These are phyloP conservation scores for Henckelia pumila DNA, from an alignment of 257 asterid species.

Conservation along the genomic window DNA sequence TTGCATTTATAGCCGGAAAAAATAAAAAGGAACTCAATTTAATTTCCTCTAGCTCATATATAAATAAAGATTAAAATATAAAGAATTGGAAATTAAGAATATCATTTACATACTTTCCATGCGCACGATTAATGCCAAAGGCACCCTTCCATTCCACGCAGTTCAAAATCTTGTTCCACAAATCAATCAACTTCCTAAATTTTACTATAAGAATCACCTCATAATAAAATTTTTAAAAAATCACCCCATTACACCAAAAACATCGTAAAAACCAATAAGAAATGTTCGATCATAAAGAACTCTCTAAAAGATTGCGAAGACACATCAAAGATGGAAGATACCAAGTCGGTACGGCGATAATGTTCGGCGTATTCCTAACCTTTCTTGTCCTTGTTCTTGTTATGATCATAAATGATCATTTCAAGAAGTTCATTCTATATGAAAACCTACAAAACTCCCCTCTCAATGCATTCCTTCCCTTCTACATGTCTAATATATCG, in stretches of 20 bases:
- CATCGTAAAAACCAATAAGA: background rate
- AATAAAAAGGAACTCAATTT: too few relatives aligned
- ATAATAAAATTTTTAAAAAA: background rate
- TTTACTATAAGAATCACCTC: background rate
- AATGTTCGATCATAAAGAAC: constrained; percentile 36
- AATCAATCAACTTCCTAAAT: background rate
- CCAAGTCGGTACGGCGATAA: constrained; percentile 46
- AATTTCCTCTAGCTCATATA: too few relatives aligned
- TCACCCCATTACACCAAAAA: background rate
- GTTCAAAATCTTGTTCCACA: background rate
- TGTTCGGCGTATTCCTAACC: constrained; percentile 43
- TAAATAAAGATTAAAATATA: too few relatives aligned
- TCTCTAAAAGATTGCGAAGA: constrained; percentile 36
- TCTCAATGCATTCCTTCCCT: constrained; percentile 43
- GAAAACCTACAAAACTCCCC: constrained; percentile 54
- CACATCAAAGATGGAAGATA: constrained; percentile 40
- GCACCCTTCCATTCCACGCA: background rate
- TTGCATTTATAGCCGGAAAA: too few relatives aligned
- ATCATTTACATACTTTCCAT: background rate
- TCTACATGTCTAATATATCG: background rate
- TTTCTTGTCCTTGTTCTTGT: constrained; percentile 46
- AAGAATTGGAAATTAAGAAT: too few relatives aligned
- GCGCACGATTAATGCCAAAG: background rate
- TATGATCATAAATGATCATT: constrained; percentile 50
- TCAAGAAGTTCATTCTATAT: constrained; percentile 41